phyloP scores from a whole-genome alignment of 129 eudicot genomes.

The Escallonia herrerae region DNA sequence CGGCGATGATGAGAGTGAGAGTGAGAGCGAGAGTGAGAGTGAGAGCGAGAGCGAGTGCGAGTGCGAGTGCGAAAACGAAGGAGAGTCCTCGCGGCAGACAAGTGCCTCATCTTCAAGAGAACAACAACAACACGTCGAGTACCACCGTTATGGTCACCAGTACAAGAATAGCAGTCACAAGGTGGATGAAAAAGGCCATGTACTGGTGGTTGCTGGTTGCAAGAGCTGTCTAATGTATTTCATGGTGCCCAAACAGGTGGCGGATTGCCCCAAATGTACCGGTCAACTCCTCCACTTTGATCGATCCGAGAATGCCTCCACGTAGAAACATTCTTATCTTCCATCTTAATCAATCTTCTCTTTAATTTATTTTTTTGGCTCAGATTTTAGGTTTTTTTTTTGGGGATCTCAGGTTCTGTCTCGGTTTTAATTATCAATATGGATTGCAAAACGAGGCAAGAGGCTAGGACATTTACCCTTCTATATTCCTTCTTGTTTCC shows the following conservation, averaged over 20 bases:
- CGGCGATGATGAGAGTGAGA: slow-evolving; percentile 23
- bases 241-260: slow-evolving; percentile 95
- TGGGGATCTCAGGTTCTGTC: no score
- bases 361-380: not conserved
- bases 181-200: slow-evolving; percentile 19
- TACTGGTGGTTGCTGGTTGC: slow-evolving; percentile 93
- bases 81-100: slow-evolving; percentile 38
- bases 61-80: slow-evolving; percentile 43
- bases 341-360: not conserved
- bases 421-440: no score
- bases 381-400: no score
- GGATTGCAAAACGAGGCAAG: no score
- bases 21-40: no score
- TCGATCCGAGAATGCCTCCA: slow-evolving; percentile 24
- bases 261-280: slow-evolving; percentile 87
- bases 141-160: not conserved
- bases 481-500: not conserved
- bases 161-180: slow-evolving; percentile 6
- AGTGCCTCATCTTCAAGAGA: slow-evolving; percentile 39
- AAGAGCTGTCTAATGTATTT: slow-evolving; percentile 91
- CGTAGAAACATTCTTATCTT: not conserved
- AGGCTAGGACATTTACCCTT: not conserved
- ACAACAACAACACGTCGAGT: slow-evolving; percentile 19
- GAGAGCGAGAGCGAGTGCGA: no score
- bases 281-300: slow-evolving; percentile 90